A percentile compares a stretch with the other conserved stretches of the same genome.
Conservation (phyloP, 805 yeast genomes). For the Cyberlindnera mycetangii region DNA sequence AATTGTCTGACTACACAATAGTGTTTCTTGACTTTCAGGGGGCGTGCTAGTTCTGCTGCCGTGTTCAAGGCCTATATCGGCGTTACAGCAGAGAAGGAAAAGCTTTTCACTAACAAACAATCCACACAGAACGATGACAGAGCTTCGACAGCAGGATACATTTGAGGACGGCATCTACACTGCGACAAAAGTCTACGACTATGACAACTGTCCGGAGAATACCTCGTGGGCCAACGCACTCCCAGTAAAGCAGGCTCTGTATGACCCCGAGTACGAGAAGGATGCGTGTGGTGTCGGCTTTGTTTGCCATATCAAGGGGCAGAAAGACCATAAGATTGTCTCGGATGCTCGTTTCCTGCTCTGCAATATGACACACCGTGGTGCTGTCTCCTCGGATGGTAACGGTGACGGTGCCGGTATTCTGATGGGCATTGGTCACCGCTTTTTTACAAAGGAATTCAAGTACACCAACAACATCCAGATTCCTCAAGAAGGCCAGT, state of each 20-base stretch:
- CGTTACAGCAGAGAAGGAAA: no score
- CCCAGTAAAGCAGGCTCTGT: slow-evolving; percentile 84
- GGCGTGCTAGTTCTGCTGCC: no score
- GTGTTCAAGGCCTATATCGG: no score
- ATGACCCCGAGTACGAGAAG: slow-evolving; percentile 90
- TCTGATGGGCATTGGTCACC: slow-evolving; percentile 88
- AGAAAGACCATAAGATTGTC: slow-evolving; percentile 84
- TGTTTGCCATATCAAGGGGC: slow-evolving; percentile 90
- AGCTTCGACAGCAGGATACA: slow-evolving; percentile 16
- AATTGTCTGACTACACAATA: no score
- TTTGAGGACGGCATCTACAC: slow-evolving; percentile 14
- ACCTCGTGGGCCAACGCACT: slow-evolving; percentile 89
- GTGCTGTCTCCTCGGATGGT: slow-evolving; percentile 95
- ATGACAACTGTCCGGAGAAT: slow-evolving; percentile 76
- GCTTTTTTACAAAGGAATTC: slow-evolving; percentile 82
- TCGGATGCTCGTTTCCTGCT: slow-evolving; percentile 84
- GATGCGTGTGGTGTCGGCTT: slow-evolving; percentile 99
- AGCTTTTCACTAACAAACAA: background rate
- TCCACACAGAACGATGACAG: slow-evolving; percentile 5
- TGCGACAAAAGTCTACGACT: slow-evolving; percentile 32
- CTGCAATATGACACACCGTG: slow-evolving; percentile 98
- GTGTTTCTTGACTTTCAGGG: no score
- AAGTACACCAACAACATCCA: slow-evolving; percentile 61
- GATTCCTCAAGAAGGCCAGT: slow-evolving; percentile 79
- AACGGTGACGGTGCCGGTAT: slow-evolving; percentile 99